A percentile compares a stretch with the other conserved stretches of the same genome.
Evolutionary conservation across 176 grass and related monocot genomes (phyloP).

Genomic region (Eragrostis curvula): DNA sequence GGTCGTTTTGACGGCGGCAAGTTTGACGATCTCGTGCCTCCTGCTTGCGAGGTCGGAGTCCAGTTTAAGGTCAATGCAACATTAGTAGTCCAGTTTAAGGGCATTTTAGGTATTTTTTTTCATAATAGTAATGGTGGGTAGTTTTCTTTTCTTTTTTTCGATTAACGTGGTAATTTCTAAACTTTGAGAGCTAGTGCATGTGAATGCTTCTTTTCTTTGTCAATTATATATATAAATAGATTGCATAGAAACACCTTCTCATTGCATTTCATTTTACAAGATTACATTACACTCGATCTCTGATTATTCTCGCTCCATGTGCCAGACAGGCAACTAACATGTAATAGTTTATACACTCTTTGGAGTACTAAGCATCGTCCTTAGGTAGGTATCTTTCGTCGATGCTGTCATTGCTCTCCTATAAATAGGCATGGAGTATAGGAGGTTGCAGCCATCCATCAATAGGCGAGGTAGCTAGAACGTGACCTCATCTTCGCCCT

Average conservation of each 20-base stretch:
- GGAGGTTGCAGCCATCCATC: not conserved
- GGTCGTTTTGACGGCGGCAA: too few species aligned
- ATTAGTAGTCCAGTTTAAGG: too few species aligned
- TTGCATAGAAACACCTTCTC: not conserved
- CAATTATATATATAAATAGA: too few species aligned
- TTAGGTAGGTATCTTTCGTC: not conserved
- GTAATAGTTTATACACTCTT: not conserved
- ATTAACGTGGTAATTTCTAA: too few species aligned
- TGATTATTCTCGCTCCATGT: conserved; percentile 1
- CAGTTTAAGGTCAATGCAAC: too few species aligned
- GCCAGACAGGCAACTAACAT: conserved; percentile 2
- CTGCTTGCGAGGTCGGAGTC: too few species aligned
- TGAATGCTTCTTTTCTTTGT: too few species aligned
- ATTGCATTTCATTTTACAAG: not conserved
- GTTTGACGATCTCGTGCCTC: too few species aligned
- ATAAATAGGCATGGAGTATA: conserved; percentile 32
- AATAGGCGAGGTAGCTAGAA: not conserved
- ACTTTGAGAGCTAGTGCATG: too few species aligned
- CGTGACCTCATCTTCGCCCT: not conserved
- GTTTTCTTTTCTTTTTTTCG: too few species aligned
- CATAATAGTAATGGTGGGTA: too few species aligned
- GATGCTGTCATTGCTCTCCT: not conserved
- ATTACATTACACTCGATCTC: not conserved
- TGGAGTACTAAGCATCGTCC: not conserved
- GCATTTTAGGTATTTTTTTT: too few species aligned